Percentiles rank a stretch among this genome's conserved stretches.
Evolutionary conservation across 192 early-diverging fungal genomes (phyloP).

Genomic region (Powellomyces hirtus): DNA sequence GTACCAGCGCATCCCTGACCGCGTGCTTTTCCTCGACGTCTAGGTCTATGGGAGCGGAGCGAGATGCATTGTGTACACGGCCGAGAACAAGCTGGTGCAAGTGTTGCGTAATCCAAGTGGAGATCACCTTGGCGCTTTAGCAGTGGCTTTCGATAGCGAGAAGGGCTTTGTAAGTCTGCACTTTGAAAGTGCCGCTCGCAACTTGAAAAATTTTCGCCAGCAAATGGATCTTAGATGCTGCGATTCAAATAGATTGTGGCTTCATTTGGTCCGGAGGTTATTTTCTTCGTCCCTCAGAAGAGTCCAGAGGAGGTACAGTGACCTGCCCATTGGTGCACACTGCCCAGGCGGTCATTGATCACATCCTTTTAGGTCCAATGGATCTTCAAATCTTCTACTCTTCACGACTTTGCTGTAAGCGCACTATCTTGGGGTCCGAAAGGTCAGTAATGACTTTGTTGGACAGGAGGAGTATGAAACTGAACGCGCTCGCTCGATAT

Average conservation of each 20-base stretch:
- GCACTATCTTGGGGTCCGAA: slow-evolving; percentile 15
- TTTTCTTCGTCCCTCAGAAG: slow-evolving; percentile 1
- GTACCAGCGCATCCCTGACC: background rate
- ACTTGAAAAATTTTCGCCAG: no score
- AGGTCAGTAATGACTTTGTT: background rate
- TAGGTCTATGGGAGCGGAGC: slow-evolving; percentile 22
- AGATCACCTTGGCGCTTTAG: background rate
- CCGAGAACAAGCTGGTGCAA: slow-evolving; percentile 7
- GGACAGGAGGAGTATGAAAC: background rate
- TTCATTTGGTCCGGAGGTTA: slow-evolving; percentile 10
- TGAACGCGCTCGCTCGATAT: background rate
- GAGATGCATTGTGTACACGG: slow-evolving; percentile 16
- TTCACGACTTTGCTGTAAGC: background rate
- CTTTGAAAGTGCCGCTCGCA: no score
- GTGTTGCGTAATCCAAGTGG: slow-evolving; percentile 1
- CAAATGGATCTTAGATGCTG: no score
- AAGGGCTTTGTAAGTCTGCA: slow-evolving; percentile 8
- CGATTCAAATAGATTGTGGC: slow-evolving; percentile 11
- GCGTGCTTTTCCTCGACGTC: background rate
- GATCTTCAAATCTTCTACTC: background rate
- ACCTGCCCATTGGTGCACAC: background rate
- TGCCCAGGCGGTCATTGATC: background rate
- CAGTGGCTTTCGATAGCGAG: background rate
- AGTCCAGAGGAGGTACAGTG: background rate
- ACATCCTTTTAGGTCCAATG: background rate